Percentiles rank a stretch among this genome's conserved stretches.
phyloP scores from a whole-genome alignment of 2,329 filamentous ascomycete genomes.

The Podosphaera leucotricha region DNA sequence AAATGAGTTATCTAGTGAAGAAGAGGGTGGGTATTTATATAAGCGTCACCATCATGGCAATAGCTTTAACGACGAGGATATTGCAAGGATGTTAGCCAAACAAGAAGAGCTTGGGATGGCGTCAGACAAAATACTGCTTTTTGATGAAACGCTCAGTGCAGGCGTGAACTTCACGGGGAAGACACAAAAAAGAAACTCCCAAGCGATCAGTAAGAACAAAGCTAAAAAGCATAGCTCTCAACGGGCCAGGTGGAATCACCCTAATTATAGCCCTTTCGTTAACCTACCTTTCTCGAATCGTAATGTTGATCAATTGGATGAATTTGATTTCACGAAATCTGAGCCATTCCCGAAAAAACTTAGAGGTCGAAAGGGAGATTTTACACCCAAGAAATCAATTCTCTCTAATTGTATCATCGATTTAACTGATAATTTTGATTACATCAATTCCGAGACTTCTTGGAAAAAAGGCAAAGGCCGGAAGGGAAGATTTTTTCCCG shows the following conservation, averaged over 20 bases:
- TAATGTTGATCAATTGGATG: conserved; percentile 31
- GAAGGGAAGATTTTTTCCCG: conserved; percentile 25
- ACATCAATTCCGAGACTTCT: conserved; percentile 28
- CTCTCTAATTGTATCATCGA: conserved; percentile 26
- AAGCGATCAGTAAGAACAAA: conserved; percentile 4
- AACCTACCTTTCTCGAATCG: conserved; percentile 22
- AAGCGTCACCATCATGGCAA: conserved; percentile 12
- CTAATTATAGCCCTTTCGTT: conserved; percentile 24
- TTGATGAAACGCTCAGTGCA: conserved; percentile 21
- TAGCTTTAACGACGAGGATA: conserved; percentile 35
- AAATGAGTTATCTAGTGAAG: conserved; percentile 17
- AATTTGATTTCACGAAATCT: conserved; percentile 49
- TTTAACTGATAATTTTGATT: conserved; percentile 43
- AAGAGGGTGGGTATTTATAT: conserved; percentile 17
- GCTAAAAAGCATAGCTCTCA: conserved; percentile 8
- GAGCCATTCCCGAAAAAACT: conserved; percentile 28
- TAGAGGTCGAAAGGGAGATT: conserved; percentile 34
- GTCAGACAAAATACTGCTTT: conserved; percentile 32
- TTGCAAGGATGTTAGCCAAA: conserved; percentile 36
- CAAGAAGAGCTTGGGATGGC: conserved; percentile 39
- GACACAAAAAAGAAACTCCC: background rate
- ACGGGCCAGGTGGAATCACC: conserved; percentile 21
- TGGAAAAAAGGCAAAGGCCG: conserved; percentile 40
- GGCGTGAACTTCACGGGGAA: conserved; percentile 7
- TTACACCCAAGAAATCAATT: conserved; percentile 33